These are phyloP conservation scores for Hypoxylon sp. DNA, from an alignment of 2,329 filamentous ascomycete species.

Conservation along the genomic window DNA sequence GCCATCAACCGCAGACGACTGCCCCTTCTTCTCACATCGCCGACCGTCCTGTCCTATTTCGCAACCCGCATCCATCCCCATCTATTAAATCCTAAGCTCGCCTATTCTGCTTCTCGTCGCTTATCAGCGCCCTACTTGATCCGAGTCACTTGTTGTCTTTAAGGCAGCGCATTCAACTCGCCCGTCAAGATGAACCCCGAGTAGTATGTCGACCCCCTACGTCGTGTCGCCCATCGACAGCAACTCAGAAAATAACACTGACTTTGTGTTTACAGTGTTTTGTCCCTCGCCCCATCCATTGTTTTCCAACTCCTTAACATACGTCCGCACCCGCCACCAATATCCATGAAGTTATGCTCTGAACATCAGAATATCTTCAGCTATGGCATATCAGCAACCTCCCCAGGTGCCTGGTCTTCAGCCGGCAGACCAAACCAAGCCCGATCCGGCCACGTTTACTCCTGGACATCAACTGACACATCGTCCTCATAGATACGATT, in stretches of 20 bases:
- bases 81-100: slow-evolving; percentile 21
- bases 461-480: slow-evolving; percentile 47
- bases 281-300: slow-evolving; percentile 27
- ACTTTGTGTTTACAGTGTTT: slow-evolving; percentile 31
- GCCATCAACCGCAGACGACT: slow-evolving; percentile 42
- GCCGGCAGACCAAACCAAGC: slow-evolving; percentile 45
- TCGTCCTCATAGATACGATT: slow-evolving; percentile 86
- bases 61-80: slow-evolving; percentile 35
- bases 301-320: slow-evolving; percentile 26
- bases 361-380: slow-evolving; percentile 31
- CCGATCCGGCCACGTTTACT: slow-evolving; percentile 43
- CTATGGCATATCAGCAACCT: slow-evolving; percentile 23
- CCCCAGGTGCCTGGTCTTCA: slow-evolving; percentile 35
- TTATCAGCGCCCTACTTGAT: slow-evolving; percentile 34
- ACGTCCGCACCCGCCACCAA: slow-evolving; percentile 24
- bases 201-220: slow-evolving; percentile 75
- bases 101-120: slow-evolving; percentile 8
- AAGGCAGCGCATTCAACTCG: slow-evolving; percentile 46
- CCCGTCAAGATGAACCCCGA: slow-evolving; percentile 86
- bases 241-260: slow-evolving; percentile 27
- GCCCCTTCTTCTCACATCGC: slow-evolving; percentile 41
- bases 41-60: slow-evolving; percentile 28
- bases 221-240: slow-evolving; percentile 46
- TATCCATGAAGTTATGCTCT: slow-evolving; percentile 8
- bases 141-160: slow-evolving; percentile 39